These are phyloP conservation scores for Agarophyton chilense DNA, from an alignment of 23 red algal genomes.

Conservation along the genomic window DNA sequence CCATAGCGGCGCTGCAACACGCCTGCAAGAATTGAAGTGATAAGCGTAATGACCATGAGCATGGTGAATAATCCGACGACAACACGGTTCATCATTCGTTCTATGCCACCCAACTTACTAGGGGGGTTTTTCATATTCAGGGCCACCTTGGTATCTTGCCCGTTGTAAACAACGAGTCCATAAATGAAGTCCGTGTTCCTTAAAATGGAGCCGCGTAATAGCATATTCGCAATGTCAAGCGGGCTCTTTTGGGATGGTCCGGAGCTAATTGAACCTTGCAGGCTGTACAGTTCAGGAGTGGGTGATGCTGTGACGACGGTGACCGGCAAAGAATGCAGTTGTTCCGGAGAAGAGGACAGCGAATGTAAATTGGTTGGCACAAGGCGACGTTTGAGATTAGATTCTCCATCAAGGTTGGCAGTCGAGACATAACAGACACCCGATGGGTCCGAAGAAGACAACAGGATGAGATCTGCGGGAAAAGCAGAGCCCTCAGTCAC, in stretches of 20 bases:
- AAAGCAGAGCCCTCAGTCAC: constrained; percentile 55
- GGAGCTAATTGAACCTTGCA: neutral
- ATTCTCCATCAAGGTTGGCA: constrained; percentile 88
- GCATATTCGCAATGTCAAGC: constrained; percentile 68
- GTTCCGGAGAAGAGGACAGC: neutral
- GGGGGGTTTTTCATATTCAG: constrained; percentile 82
- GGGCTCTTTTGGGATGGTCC: neutral
- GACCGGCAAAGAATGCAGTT: constrained; percentile 22
- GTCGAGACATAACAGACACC: constrained; percentile 84
- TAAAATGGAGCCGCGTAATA: constrained; percentile 76
- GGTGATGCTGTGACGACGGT: constrained; percentile 27
- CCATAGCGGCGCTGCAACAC: constrained; percentile 53
- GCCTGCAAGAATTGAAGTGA: constrained; percentile 56
- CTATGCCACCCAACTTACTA: constrained; percentile 80
- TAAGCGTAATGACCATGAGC: constrained; percentile 60
- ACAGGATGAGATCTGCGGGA: constrained; percentile 69
- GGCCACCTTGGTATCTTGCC: constrained; percentile 79
- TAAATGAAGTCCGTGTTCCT: constrained; percentile 81
- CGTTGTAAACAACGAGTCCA: constrained; percentile 76
- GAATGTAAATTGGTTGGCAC: constrained; percentile 27
- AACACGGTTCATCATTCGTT: constrained; percentile 83
- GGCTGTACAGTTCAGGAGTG: constrained; percentile 50
- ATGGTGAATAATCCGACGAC: constrained; percentile 79
- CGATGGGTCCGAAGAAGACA: constrained; percentile 34
- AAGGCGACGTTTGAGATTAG: constrained; percentile 86